Evolutionary conservation across 106 monocot species (phyloP).

Genomic region (Dendrobium huoshanense): DNA sequence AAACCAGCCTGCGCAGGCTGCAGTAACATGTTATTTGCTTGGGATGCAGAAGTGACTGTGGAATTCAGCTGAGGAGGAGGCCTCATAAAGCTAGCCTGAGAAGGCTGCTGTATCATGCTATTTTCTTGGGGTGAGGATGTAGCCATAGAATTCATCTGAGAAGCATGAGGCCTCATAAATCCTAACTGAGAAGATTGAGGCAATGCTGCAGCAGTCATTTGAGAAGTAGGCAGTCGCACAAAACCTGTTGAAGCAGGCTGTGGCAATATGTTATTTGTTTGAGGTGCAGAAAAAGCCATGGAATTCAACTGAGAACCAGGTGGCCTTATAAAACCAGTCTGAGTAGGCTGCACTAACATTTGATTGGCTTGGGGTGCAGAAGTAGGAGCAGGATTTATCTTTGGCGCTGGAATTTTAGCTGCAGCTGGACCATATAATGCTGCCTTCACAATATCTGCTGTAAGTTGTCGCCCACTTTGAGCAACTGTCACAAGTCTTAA

Average conservation of each 20-base stretch:
- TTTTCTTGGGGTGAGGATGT: constrained; percentile 16
- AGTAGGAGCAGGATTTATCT: constrained; percentile 40
- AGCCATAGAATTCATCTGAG: constrained; percentile 46
- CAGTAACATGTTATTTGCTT: neutral
- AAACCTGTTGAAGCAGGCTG: constrained; percentile 9
- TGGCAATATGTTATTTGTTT: neutral
- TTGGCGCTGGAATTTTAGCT: constrained; percentile 79
- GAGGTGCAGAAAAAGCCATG: constrained; percentile 5
- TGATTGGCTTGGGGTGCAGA: constrained; percentile 4
- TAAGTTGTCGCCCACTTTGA: constrained; percentile 69
- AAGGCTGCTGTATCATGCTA: neutral
- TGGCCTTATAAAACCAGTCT: constrained; percentile 5
- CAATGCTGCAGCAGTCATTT: constrained; percentile 12
- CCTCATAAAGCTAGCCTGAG: neutral
- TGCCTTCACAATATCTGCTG: constrained; percentile 80
- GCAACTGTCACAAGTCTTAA: constrained; percentile 87
- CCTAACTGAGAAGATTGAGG: constrained; percentile 1
- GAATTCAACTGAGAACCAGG: constrained; percentile 11
- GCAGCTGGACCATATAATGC: constrained; percentile 89
- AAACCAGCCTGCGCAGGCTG: neutral
- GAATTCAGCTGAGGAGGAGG: constrained; percentile 38
- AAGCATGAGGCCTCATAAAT: constrained; percentile 30
- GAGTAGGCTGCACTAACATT: neutral
- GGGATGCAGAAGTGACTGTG: constrained; percentile 6
- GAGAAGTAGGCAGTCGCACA: neutral